phyloP scores from a whole-genome alignment of 148 eudicot species.

The Vaccinium macrocarpon region DNA sequence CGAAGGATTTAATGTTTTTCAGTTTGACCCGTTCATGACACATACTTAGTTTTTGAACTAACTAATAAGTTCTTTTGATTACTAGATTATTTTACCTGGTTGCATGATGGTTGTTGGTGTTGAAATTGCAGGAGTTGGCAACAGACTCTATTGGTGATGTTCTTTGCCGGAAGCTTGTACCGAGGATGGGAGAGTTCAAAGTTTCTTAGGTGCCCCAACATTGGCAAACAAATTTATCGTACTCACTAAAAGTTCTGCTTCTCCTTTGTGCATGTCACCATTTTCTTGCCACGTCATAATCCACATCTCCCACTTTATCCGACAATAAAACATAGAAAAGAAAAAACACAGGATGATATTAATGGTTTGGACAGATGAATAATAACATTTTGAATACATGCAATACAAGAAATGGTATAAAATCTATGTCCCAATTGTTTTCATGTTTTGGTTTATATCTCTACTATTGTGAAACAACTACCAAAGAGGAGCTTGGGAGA shows the following conservation, averaged over 20 bases:
- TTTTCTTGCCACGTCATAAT: conserved; percentile 56
- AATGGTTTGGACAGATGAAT: not conserved
- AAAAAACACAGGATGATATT: not conserved
- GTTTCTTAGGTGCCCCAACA: conserved; percentile 9
- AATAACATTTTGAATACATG: not conserved
- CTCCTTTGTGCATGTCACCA: conserved; percentile 39
- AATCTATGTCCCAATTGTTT: not conserved
- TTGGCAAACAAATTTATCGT: conserved; percentile 47
- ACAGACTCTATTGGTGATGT: conserved; percentile 36
- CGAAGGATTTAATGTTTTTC: no score
- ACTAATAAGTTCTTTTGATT: no score
- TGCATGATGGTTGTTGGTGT: no score
- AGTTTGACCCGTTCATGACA: no score
- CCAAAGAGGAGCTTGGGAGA: no score
- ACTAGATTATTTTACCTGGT: no score
- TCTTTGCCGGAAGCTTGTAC: conserved; percentile 25
- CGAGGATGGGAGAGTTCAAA: conserved; percentile 27
- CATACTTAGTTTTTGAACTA: no score
- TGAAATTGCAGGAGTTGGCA: no score
- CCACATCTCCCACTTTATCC: conserved; percentile 71
- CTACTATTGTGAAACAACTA: not conserved
- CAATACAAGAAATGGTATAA: not conserved
- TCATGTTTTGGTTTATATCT: not conserved
- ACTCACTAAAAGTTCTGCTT: conserved; percentile 51
- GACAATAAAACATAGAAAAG: not conserved